Percentiles rank a stretch among this genome's conserved stretches.
Evolutionary conservation across 257 asterid genomes (phyloP).

Genomic region (Solanum habrochaites): DNA sequence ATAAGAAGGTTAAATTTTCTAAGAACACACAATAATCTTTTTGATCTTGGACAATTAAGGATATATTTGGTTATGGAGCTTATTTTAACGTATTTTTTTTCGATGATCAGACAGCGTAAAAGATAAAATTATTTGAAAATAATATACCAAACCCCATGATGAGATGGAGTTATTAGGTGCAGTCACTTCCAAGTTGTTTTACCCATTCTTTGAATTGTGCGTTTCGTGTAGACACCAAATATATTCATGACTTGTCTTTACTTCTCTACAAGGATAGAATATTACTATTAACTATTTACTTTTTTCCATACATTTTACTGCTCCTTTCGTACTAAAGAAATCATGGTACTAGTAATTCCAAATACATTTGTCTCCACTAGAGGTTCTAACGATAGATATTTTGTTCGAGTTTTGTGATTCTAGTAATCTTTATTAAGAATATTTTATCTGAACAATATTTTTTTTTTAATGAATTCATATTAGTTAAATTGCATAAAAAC

Average conservation of each 20-base stretch:
- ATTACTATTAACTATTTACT: too few species aligned
- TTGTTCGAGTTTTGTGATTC: not conserved
- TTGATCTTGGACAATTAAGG: not conserved
- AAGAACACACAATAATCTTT: too few species aligned
- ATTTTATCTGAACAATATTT: not conserved
- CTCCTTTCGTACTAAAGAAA: not conserved
- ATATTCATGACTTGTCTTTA: not conserved
- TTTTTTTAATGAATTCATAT: not conserved
- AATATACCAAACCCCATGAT: not conserved
- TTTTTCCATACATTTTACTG: not conserved
- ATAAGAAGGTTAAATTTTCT: too few species aligned
- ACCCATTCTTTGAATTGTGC: not conserved
- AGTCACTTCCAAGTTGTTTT: not conserved
- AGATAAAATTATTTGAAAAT: not conserved
- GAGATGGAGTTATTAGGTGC: not conserved
- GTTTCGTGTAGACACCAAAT: not conserved
- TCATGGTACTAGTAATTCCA: not conserved
- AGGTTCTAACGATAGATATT: not conserved
- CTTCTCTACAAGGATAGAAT: not conserved
- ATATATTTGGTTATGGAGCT: not conserved
- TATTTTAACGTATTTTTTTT: not conserved
- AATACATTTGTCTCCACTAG: not conserved
- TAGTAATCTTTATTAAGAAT: not conserved
- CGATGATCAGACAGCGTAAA: accelerated
- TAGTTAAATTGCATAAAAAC: not conserved